Evolutionary conservation across 176 grass and related monocot species (phyloP), one percentile per base, ranked within the genome.

Genomic region (Oryza glaberrima): DNA sequence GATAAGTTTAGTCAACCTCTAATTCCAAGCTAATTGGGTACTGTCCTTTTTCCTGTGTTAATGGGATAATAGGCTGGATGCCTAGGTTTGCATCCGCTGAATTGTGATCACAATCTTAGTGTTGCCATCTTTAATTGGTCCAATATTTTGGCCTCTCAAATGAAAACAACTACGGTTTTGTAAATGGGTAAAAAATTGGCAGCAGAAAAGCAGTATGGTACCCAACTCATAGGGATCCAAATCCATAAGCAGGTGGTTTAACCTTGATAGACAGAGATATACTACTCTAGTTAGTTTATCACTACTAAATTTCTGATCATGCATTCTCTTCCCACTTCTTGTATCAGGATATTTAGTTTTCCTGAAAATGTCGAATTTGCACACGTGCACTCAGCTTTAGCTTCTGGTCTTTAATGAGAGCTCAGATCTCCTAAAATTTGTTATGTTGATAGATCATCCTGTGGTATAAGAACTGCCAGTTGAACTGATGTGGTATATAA

Each of bases 51-150:
- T 26, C 80, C 46, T 35, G 36, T 73, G 52, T 64, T 64, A 25
- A 72, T 34, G 9, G 38, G 6, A 64, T 58, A 30, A 72, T 82
- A 43, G 0, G 69, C 15, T 64, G 46, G 3, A 34, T 44, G 46
- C 26, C 58, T 63, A 63, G 20, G 58, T 63, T 7, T 72, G 36
- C 15, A 73, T 32, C 12, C 1, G 38, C 44, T 51, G 28, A 69
- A 52, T 52, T 16, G 38, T 73, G 52, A 61, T 46, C 36, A 47
- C 40, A 82, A 46, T 83, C 11, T 61, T 16, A 65, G 11, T 65
- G 6, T 73, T 83, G 23, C 22, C 41, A 74, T 73, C 36, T 64
- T 72, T 34, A 28, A 19, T 45, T 82, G 54, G 70, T 82, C 61
- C 16, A 73, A 32, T 19, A 45, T 72, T 4, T 25, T 46, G 11